Percentiles rank a stretch among this genome's conserved stretches.
These are phyloP conservation scores for Sclerotinia trifoliorum DNA, from an alignment of 2,329 filamentous ascomycete species.

Conservation along the genomic window DNA sequence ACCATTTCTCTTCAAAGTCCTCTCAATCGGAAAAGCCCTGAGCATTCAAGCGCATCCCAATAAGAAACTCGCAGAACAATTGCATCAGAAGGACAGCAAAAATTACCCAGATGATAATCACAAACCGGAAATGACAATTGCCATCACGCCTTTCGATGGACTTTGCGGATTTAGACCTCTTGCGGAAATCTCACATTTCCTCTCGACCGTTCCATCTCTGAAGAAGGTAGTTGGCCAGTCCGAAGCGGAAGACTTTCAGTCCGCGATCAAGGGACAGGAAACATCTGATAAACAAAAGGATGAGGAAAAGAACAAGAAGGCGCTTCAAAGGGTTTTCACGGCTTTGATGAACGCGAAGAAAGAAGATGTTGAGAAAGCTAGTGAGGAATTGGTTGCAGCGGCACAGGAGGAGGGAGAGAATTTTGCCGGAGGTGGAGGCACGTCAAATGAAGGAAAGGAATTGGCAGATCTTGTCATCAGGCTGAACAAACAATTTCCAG, in stretches of 20 bases:
- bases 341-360: conserved; percentile 76
- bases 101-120: conserved; percentile 99
- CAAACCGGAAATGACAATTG: conserved; percentile 99
- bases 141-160: conserved; percentile 92
- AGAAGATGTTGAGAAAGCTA: conserved; percentile 62
- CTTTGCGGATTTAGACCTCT: conserved; percentile 93
- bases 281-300: conserved; percentile 42
- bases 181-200: conserved; percentile 81
- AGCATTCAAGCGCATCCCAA: conserved; percentile 97
- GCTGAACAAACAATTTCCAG: conserved; percentile 79
- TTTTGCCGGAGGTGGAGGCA: conserved; percentile 73
- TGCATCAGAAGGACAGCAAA: conserved; percentile 82
- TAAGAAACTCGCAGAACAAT: conserved; percentile 86
- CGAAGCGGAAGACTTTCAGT: conserved; percentile 56
- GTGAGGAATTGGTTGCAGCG: conserved; percentile 66
- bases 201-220: conserved; percentile 58
- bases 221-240: conserved; percentile 65
- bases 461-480: conserved; percentile 75
- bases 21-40: conserved; percentile 92
- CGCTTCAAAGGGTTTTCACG: conserved; percentile 71
- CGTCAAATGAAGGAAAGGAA: conserved; percentile 65
- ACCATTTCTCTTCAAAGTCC: conserved; percentile 96
- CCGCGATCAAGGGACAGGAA: conserved; percentile 54
- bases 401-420: conserved; percentile 65
- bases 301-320: conserved; percentile 69